phyloP scores from a whole-genome alignment of 2,329 filamentous ascomycete genomes.

The Proliferodiscus dingleyae region DNA sequence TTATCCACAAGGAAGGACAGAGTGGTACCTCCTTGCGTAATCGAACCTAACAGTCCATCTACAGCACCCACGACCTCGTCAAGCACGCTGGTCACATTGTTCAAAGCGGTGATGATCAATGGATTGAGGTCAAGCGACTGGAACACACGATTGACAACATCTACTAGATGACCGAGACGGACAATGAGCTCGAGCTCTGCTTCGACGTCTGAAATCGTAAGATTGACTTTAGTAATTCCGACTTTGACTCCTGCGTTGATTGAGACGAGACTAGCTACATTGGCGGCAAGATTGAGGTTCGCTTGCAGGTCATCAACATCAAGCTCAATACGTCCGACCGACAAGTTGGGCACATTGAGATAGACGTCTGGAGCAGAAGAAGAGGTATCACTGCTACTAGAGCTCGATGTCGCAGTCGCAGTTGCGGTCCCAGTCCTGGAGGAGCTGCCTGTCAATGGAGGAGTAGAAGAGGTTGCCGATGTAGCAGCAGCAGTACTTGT shows the following conservation, averaged over 20 bases:
- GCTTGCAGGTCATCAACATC: conserved; percentile 54
- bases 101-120: conserved; percentile 51
- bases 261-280: conserved; percentile 52
- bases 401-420: conserved; percentile 4
- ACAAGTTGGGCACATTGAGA: conserved; percentile 52
- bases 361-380: conserved; percentile 49
- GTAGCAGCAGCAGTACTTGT: conserved; percentile 21
- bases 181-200: conserved; percentile 56
- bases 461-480: too few relatives aligned
- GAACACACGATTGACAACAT: conserved; percentile 58
- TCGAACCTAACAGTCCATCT: conserved; percentile 53
- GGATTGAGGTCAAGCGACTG: conserved; percentile 56
- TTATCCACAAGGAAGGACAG: conserved; percentile 56
- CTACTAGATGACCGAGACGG: conserved; percentile 53
- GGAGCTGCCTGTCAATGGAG: too few relatives aligned
- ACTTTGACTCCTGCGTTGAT: conserved; percentile 46
- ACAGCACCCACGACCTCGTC: conserved; percentile 51
- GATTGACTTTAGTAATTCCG: conserved; percentile 47
- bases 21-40: conserved; percentile 50
- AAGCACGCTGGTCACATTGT: conserved; percentile 48
- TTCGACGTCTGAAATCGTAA: conserved; percentile 56
- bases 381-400: neutral
- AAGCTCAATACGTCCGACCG: conserved; percentile 55
- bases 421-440: neutral
- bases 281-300: conserved; percentile 55